Percentiles rank a stretch among this genome's conserved stretches.
These are phyloP conservation scores for Amphicarpaea edgeworthii DNA, from an alignment of 306 rosid genomes.

Conservation along the genomic window DNA sequence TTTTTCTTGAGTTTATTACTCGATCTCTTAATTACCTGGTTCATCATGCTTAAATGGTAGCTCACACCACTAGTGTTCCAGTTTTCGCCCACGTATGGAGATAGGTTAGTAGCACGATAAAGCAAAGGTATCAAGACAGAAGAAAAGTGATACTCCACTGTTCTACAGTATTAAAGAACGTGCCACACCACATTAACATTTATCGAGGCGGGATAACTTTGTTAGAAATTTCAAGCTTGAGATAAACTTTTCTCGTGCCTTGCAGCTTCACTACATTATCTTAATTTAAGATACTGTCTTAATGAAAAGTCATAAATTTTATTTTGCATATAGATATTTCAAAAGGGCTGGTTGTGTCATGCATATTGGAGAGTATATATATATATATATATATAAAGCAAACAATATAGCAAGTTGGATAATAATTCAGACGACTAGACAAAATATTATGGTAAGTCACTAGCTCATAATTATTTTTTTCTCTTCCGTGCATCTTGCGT, in stretches of 20 bases:
- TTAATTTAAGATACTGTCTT: background rate
- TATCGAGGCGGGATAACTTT: background rate
- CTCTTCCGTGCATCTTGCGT: background rate
- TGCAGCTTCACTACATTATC: background rate
- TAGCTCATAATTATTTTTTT: background rate
- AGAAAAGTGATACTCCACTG: constrained; percentile 16
- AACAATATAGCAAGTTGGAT: no score
- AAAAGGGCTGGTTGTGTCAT: background rate
- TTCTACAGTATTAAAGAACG: background rate
- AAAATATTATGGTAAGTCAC: background rate
- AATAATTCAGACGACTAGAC: background rate
- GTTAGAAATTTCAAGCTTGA: no score
- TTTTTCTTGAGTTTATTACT: background rate
- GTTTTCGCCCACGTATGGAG: constrained; percentile 5
- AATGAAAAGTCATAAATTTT: background rate
- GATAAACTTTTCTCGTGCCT: no score
- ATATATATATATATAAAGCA: background rate
- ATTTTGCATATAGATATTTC: background rate
- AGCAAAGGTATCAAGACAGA: constrained; percentile 18
- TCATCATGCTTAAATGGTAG: background rate
- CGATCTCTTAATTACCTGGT: background rate
- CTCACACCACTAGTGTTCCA: background rate
- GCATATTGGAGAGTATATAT: background rate
- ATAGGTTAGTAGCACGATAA: background rate
- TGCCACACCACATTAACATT: constrained; percentile 11